Conservation (phyloP, 2,329 filamentous ascomycete species). For the Colletotrichum navitas region DNA sequence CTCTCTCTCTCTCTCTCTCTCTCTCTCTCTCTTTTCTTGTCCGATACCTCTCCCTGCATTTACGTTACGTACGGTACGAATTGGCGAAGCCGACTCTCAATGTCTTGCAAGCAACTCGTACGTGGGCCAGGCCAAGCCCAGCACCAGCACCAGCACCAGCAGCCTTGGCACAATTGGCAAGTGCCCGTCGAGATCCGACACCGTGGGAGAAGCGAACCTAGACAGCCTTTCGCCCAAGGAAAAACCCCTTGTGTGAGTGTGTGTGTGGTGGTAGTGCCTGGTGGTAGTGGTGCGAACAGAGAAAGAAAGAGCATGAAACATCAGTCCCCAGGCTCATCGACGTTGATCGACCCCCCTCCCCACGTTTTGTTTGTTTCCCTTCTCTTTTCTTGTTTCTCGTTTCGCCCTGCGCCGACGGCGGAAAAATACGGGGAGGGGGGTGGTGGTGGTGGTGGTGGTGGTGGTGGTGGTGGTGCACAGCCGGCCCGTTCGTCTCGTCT, state of each 20-base stretch:
- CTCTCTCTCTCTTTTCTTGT: background rate
- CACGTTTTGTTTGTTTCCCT: background rate
- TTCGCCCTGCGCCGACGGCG: background rate
- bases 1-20: no score
- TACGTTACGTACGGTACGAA: constrained; percentile 9
- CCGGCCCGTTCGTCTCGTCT: constrained; percentile 16
- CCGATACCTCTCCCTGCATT: background rate
- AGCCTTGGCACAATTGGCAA: constrained; percentile 30
- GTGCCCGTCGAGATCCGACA: constrained; percentile 9
- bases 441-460: background rate
- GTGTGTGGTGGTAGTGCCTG: background rate
- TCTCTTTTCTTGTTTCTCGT: background rate
- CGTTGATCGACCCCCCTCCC: background rate
- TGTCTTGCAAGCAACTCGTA: constrained; percentile 3
- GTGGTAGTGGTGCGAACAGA: background rate
- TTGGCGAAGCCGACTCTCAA: background rate
- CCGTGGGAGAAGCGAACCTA: constrained; percentile 14
- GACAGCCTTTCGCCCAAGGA: constrained; percentile 19
- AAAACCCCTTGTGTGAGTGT: background rate
- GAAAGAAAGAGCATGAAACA: background rate
- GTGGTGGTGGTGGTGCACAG: background rate
- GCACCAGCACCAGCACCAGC: background rate
- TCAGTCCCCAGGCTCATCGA: background rate
- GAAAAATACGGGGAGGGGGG: background rate
- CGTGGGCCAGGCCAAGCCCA: constrained; percentile 21